phyloP scores from a whole-genome alignment of 2,329 filamentous ascomycete species.

The Colletotrichum eremochloae region DNA sequence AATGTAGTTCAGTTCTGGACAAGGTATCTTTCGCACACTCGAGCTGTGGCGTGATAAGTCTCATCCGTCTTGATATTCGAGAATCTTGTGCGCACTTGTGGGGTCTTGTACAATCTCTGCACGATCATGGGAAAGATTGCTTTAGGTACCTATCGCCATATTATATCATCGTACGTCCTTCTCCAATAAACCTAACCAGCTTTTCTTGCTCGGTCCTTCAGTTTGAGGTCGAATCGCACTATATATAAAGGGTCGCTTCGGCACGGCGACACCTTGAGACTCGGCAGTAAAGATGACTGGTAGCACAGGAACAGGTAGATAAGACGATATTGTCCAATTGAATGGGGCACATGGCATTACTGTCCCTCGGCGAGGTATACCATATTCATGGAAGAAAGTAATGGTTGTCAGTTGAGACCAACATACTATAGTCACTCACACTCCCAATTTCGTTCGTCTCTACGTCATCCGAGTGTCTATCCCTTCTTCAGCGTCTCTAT shows the following conservation, averaged over 20 bases:
- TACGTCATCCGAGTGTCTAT: neutral
- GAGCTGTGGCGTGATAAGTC: too few relatives aligned
- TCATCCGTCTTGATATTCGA: neutral
- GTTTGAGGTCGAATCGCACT: neutral
- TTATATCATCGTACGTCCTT: neutral
- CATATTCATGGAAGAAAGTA: neutral
- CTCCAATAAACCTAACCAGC: too few relatives aligned
- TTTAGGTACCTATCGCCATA: neutral
- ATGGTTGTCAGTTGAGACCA: neutral
- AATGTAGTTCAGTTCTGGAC: too few relatives aligned
- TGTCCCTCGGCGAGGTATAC: too few relatives aligned
- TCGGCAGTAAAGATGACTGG: neutral
- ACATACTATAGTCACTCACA: neutral
- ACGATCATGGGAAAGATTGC: too few relatives aligned
- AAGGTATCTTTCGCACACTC: neutral
- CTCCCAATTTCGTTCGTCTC: neutral
- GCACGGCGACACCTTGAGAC: neutral
- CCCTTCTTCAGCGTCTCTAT: neutral
- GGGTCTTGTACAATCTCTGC: neutral
- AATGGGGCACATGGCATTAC: neutral
- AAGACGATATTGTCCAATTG: neutral
- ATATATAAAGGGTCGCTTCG: neutral
- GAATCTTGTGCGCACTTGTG: too few relatives aligned
- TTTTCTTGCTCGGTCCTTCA: neutral
- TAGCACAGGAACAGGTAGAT: neutral